phyloP scores from a whole-genome alignment of 2,329 filamentous ascomycete species.

The Phialocephala subalpina region DNA sequence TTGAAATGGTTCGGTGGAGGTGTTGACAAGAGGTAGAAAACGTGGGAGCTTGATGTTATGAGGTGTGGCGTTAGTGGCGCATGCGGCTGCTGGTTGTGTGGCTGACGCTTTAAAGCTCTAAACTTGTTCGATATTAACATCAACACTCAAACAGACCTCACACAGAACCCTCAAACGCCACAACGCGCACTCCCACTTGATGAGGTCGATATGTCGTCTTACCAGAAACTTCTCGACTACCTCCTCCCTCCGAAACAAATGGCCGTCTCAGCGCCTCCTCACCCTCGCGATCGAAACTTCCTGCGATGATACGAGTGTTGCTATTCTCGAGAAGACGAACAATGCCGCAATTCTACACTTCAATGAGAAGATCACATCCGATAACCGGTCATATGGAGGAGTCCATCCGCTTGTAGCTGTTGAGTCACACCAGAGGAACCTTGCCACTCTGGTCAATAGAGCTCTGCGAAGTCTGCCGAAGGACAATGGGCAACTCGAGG shows the following conservation, averaged over 20 bases:
- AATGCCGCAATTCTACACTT: slow-evolving; percentile 70
- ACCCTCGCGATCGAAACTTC: slow-evolving; percentile 83
- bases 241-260: slow-evolving; percentile 19
- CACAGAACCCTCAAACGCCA: background rate
- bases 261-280: slow-evolving; percentile 48
- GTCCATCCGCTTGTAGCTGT: slow-evolving; percentile 82
- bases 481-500: too few species aligned
- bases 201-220: slow-evolving; percentile 40
- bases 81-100: slow-evolving; percentile 23
- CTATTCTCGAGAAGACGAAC: slow-evolving; percentile 70
- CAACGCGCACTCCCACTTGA: slow-evolving; percentile 35
- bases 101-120: slow-evolving; percentile 13
- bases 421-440: slow-evolving; percentile 74
- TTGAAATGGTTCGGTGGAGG: slow-evolving; percentile 13
- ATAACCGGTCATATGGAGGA: slow-evolving; percentile 77
- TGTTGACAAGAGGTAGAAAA: background rate
- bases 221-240: slow-evolving; percentile 31
- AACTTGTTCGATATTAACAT: background rate
- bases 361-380: slow-evolving; percentile 82
- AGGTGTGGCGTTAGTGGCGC: background rate
- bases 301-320: slow-evolving; percentile 93
- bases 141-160: background rate
- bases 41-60: background rate
- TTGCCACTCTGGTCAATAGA: slow-evolving; percentile 72
- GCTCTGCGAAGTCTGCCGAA: slow-evolving; percentile 63